Conservation (phyloP, 805 yeast species). For the Starmerella floris region DNA sequence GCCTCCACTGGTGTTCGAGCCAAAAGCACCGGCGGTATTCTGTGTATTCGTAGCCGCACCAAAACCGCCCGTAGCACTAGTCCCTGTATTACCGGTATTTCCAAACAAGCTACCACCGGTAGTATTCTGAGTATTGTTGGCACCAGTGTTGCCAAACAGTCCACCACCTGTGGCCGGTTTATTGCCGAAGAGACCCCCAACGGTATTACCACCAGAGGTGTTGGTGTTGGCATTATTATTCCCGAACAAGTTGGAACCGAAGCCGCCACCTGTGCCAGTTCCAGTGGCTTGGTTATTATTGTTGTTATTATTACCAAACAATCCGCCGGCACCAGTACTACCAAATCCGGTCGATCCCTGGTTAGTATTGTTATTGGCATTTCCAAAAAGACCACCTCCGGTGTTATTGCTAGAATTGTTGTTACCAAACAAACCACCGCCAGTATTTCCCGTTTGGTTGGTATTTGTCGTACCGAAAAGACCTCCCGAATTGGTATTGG, state of each 20-base stretch:
- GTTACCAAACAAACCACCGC: constrained; percentile 21
- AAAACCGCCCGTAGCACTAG: background rate
- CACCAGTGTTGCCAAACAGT: constrained; percentile 25
- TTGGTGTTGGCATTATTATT: constrained; percentile 13
- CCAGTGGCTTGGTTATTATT: constrained; percentile 9
- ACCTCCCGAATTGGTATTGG: constrained; percentile 1
- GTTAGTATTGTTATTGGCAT: constrained; percentile 18
- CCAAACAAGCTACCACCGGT: constrained; percentile 32
- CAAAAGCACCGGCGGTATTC: background rate
- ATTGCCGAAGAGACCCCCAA: constrained; percentile 26
- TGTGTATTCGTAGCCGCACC: constrained; percentile 6
- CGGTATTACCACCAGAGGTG: constrained; percentile 9
- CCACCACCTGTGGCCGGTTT: constrained; percentile 24
- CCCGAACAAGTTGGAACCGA: constrained; percentile 27
- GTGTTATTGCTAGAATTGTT: constrained; percentile 4
- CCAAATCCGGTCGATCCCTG: background rate
- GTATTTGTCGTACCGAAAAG: constrained; percentile 25
- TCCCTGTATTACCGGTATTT: constrained; percentile 19
- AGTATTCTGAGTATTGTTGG: constrained; percentile 9
- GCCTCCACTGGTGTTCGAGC: background rate
- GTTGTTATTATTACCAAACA: constrained; percentile 26
- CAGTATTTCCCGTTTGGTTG: constrained; percentile 10
- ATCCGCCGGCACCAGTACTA: constrained; percentile 23
- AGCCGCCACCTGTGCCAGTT: constrained; percentile 26
- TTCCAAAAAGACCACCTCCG: constrained; percentile 29